phyloP scores from a whole-genome alignment of 768 basidiomycete genomes.

The Lactarius evosmus region DNA sequence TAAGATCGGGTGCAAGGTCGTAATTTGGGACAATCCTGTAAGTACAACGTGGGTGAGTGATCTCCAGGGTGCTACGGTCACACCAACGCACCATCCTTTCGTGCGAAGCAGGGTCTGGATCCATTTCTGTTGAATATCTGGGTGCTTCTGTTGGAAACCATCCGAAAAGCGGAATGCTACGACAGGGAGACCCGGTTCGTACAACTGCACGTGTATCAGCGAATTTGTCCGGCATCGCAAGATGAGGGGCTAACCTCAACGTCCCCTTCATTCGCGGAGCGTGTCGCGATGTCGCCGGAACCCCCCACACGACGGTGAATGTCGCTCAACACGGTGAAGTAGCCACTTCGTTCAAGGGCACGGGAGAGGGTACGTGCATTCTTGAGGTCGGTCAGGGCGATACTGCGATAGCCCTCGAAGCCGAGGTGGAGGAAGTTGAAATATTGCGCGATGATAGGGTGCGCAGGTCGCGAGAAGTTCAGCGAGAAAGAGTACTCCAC shows the following conservation, averaged over 20 bases:
- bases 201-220: constrained; percentile 35
- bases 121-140: constrained; percentile 56
- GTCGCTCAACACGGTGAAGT: constrained; percentile 51
- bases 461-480: constrained; percentile 59
- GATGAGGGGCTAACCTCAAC: constrained; percentile 46
- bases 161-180: constrained; percentile 57
- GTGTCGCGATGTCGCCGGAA: constrained; percentile 26
- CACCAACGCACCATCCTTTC: constrained; percentile 41
- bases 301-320: constrained; percentile 45
- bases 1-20: constrained; percentile 51
- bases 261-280: constrained; percentile 46
- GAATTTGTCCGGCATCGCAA: neutral
- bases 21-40: constrained; percentile 58
- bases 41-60: neutral
- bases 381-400: constrained; percentile 48
- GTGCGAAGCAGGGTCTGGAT: constrained; percentile 49
- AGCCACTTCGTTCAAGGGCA: constrained; percentile 56
- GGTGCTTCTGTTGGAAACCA: constrained; percentile 48
- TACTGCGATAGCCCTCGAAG: constrained; percentile 48
- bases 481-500: constrained; percentile 75
- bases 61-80: neutral
- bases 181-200: constrained; percentile 50
- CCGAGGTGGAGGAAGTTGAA: constrained; percentile 64
- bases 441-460: constrained; percentile 59
- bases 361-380: constrained; percentile 66